A percentile compares a stretch with the other conserved stretches of the same genome.
Conservation (phyloP, 495 filamentous ascomycete species). For the Chaetomium fimeti region DNA sequence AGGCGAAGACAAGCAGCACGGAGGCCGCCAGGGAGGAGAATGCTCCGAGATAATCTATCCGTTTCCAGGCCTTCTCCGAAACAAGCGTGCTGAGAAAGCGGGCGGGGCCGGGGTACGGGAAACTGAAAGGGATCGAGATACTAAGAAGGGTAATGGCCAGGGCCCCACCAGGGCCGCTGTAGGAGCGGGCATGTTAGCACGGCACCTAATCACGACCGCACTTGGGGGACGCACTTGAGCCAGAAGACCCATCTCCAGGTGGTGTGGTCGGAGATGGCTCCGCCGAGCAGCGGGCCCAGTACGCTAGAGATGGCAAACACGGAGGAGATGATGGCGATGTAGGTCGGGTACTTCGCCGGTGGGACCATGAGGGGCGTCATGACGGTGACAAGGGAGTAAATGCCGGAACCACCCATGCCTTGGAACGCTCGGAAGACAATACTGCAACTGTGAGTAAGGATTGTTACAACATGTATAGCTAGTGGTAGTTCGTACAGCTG, state of each 20-base stretch:
- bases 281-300: slow-evolving; percentile 48
- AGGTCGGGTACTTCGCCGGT: slow-evolving; percentile 43
- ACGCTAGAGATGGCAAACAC: slow-evolving; percentile 48
- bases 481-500: slow-evolving; percentile 41
- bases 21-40: slow-evolving; percentile 29
- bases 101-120: background rate
- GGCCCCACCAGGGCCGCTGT: slow-evolving; percentile 35
- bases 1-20: slow-evolving; percentile 35
- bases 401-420: slow-evolving; percentile 55
- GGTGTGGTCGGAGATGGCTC: slow-evolving; percentile 37
- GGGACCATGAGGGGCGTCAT: slow-evolving; percentile 51
- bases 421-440: slow-evolving; percentile 57
- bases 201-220: background rate
- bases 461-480: too few species aligned
- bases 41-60: slow-evolving; percentile 32
- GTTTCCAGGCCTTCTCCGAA: slow-evolving; percentile 3
- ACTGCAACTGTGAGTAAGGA: slow-evolving; percentile 27
- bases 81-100: background rate
- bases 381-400: slow-evolving; percentile 51
- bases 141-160: slow-evolving; percentile 30
- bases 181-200: background rate
- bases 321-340: slow-evolving; percentile 48
- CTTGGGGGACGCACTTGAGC: slow-evolving; percentile 35
- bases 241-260: slow-evolving; percentile 46
- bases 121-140: slow-evolving; percentile 34